Conservation (phyloP, 352 stramenopile species). For the Phytopythium vexans region DNA sequence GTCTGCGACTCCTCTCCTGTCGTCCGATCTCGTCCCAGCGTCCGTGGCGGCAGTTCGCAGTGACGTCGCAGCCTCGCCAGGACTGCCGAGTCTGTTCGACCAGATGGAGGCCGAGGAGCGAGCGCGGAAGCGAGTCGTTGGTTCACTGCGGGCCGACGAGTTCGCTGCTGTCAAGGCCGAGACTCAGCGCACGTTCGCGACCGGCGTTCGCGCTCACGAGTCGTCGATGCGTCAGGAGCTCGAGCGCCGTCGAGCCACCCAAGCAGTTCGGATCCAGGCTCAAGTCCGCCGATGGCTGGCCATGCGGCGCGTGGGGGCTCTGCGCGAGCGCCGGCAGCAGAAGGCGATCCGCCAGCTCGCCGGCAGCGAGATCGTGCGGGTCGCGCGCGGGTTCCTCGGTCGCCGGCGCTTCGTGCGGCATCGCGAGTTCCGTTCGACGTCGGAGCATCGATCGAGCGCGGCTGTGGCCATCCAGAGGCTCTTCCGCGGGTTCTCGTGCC, state of each 20-base stretch:
- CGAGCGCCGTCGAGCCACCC: conserved; percentile 35
- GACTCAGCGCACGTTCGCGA: conserved; percentile 15
- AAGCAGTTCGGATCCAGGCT: conserved; percentile 53
- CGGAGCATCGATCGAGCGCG: conserved; percentile 17
- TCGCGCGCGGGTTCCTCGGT: conserved; percentile 58
- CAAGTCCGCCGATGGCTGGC: conserved; percentile 57
- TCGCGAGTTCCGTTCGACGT: conserved; percentile 13
- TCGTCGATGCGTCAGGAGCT: conserved; percentile 43
- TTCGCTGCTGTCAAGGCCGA: conserved; percentile 38
- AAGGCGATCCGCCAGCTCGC: conserved; percentile 43
- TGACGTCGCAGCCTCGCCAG: conserved; percentile 12
- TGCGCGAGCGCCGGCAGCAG: conserved; percentile 36
- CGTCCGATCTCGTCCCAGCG: too few relatives aligned
- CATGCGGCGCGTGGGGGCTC: conserved; percentile 18
- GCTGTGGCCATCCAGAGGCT: conserved; percentile 62
- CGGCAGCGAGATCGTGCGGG: conserved; percentile 58
- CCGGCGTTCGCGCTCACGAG: conserved; percentile 38
- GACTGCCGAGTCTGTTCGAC: conserved; percentile 75
- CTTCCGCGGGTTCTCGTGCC: conserved; percentile 60
- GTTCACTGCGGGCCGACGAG: conserved; percentile 37
- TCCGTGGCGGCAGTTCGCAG: background rate
- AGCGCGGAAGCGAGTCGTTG: conserved; percentile 28
- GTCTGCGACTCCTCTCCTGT: too few relatives aligned
- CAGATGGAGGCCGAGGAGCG: conserved; percentile 74
- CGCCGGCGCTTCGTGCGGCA: conserved; percentile 39